Conservation (phyloP, 2,329 filamentous ascomycete genomes). For the Aspergillus brasiliensis region DNA sequence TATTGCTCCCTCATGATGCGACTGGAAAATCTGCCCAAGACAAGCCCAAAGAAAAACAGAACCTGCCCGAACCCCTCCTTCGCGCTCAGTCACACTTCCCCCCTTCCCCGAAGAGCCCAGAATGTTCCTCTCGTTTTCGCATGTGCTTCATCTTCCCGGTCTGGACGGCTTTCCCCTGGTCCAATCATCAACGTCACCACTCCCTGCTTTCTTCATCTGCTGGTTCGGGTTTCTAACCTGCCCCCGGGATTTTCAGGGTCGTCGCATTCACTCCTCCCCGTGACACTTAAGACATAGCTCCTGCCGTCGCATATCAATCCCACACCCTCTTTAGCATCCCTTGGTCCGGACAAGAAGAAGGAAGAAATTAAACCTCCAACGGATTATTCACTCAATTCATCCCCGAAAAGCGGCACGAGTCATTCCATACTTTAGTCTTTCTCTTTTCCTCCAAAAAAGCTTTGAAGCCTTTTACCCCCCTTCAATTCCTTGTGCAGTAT, state of each 20-base stretch:
- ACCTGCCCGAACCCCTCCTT: constrained; percentile 7
- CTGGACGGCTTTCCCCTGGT: constrained; percentile 8
- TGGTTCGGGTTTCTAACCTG: constrained; percentile 17
- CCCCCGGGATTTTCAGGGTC: constrained; percentile 17
- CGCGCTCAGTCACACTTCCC: background rate
- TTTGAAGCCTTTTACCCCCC: too few relatives aligned
- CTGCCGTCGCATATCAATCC: constrained; percentile 6
- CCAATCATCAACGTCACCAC: constrained; percentile 20
- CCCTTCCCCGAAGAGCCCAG: constrained; percentile 19
- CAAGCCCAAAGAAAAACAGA: background rate
- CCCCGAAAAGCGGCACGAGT: background rate
- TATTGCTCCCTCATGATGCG: too few relatives aligned
- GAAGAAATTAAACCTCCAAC: background rate
- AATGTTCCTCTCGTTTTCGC: constrained; percentile 18
- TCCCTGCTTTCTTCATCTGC: constrained; percentile 13
- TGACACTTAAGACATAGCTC: constrained; percentile 12
- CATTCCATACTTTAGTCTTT: background rate
- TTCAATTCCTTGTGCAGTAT: background rate
- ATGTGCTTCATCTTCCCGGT: constrained; percentile 10
- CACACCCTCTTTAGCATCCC: constrained; percentile 6
- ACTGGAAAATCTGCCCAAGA: constrained; percentile 1
- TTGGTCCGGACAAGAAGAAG: constrained; percentile 7
- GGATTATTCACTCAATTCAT: background rate
- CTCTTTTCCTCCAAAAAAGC: background rate
- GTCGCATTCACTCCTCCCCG: constrained; percentile 7